Evolutionary conservation across 1,284 basidiomycete species (phyloP), one percentile per base, ranked within the genome.

Genomic region (Malassezia dermatis): DNA sequence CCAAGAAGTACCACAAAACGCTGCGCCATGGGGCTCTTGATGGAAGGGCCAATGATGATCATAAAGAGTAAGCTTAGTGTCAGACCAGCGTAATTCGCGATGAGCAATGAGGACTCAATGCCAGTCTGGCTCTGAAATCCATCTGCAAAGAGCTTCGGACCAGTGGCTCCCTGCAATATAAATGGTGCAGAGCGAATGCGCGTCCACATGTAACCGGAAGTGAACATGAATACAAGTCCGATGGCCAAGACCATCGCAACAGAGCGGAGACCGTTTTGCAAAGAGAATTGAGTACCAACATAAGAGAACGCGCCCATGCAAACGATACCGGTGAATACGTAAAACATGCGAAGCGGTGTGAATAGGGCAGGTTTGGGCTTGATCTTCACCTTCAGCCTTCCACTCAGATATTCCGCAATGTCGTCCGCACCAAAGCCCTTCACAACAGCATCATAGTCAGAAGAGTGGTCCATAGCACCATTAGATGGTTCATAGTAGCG

Each of bases 51-150:
- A 4, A 57, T 23, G 21, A 39, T 45, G 19, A 44, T 48, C 23
- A 57, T 42, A 19, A 52, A 13, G 0, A 57, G 4, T 1, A 48
- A 8, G 35, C 28, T n/a, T 13, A 50, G 27, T 8, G 48, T 45
- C 8, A 52, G 37, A 8, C 32, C 40, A 4, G 47, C 48, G 35
- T 57, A 98, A 45, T 93, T 82, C 58, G 82, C 81, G 1, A 85
- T 81, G 23, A 98, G 80, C 47, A 96, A 86, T 69, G 89, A 86
- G 19, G 86, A 86, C 78, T 99, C 94, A 67, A 93, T 85, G 2
- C 89, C 90, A 66, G 83, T 86, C 76, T 96, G 91, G 69, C 84
- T 89, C 71, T 86, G 84, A 77, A 86, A 95, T 1, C 93, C 91
- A 8, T 78, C 80, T 8, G 88, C 86, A n/a, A 41, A 39, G 69